phyloP scores from a whole-genome alignment of 1,139 yeast genomes.

The Yamadazyma friedrichii region DNA sequence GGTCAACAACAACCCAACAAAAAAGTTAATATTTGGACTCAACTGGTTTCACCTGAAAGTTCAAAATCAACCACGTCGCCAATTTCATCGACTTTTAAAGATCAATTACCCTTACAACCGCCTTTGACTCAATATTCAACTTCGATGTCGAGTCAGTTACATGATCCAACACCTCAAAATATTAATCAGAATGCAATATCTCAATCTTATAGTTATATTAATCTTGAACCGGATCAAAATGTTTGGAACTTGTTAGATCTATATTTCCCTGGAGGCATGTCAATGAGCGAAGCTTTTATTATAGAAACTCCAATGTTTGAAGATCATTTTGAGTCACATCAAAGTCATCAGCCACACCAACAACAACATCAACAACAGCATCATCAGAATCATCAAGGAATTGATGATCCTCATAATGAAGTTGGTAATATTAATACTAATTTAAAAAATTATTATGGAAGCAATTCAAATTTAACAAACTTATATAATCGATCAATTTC shows the following conservation, averaged over 20 bases:
- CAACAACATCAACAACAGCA: neutral
- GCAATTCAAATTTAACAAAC: constrained; percentile 4
- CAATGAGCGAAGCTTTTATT: constrained; percentile 63
- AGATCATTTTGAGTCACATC: constrained; percentile 2
- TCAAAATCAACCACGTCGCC: constrained; percentile 16
- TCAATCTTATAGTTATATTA: constrained; percentile 16
- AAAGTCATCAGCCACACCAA: too few species aligned
- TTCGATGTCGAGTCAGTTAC: neutral
- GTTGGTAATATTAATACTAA: constrained; percentile 1
- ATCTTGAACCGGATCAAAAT: constrained; percentile 64
- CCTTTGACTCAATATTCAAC: too few species aligned
- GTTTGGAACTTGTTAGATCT: constrained; percentile 61
- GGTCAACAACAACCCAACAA: constrained; percentile 12
- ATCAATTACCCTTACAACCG: constrained; percentile 5
- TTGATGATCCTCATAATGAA: neutral
- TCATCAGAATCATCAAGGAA: too few species aligned
- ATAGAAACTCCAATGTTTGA: constrained; percentile 42
- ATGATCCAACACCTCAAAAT: neutral
- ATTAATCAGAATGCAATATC: neutral
- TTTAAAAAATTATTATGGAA: constrained; percentile 2
- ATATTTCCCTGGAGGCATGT: constrained; percentile 68
- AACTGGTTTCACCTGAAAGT: constrained; percentile 14
- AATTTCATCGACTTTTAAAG: constrained; percentile 13
- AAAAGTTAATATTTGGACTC: constrained; percentile 16
- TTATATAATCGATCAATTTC: constrained; percentile 9